Evolutionary conservation across 495 filamentous ascomycete genomes (phyloP).

Genomic region (Chaetomium fimeti): DNA sequence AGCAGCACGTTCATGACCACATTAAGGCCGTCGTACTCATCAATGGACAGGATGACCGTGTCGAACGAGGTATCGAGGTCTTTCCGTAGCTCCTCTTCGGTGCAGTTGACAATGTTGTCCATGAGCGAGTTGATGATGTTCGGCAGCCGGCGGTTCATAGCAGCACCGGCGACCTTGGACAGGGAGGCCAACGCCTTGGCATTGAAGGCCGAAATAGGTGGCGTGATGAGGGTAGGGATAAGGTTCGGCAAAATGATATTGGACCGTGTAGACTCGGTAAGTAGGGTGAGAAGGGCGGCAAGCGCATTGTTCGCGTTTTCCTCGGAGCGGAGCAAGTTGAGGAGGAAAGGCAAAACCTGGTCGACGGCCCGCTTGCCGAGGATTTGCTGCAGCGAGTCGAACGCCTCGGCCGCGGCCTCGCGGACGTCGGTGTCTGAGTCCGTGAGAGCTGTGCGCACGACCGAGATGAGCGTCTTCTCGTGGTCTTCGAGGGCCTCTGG

Average conservation of each 20-base stretch:
- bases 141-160: conserved; percentile 86
- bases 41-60: conserved; percentile 83
- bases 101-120: conserved; percentile 79
- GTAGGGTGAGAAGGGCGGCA: conserved; percentile 83
- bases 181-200: conserved; percentile 89
- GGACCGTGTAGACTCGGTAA: conserved; percentile 88
- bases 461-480: conserved; percentile 90
- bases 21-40: conserved; percentile 94
- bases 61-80: conserved; percentile 82
- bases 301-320: conserved; percentile 88
- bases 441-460: conserved; percentile 88
- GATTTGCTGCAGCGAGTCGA: conserved; percentile 89
- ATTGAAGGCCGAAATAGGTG: conserved; percentile 93
- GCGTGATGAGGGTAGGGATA: conserved; percentile 82
- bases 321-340: conserved; percentile 80
- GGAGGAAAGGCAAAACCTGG: conserved; percentile 88
- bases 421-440: conserved; percentile 85
- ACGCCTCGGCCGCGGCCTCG: conserved; percentile 95
- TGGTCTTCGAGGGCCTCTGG: conserved; percentile 87
- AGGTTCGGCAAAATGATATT: conserved; percentile 97
- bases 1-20: conserved; percentile 91
- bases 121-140: conserved; percentile 88
- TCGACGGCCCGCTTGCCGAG: conserved; percentile 91
- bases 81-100: conserved; percentile 67
- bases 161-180: conserved; percentile 79